Percentiles rank a stretch among this genome's conserved stretches.
Conservation (phyloP, 2,329 filamentous ascomycete genomes). For the Fusarium proliferatum region DNA sequence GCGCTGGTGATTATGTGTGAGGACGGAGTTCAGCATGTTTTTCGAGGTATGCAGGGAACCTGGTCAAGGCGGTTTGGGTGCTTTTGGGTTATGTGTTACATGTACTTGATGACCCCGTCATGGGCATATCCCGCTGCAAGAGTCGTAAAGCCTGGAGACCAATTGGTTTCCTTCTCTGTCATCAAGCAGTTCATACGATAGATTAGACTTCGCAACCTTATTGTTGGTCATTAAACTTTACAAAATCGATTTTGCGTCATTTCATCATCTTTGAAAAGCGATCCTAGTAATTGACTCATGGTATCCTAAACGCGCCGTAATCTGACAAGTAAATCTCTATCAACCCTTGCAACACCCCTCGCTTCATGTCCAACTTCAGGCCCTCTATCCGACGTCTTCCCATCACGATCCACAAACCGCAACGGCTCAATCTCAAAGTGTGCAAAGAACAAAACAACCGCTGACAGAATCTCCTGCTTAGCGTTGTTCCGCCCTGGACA, state of each 20-base stretch:
- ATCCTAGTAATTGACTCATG: neutral
- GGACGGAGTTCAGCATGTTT: constrained; percentile 19
- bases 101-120: constrained; percentile 38
- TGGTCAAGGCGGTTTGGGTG: constrained; percentile 23
- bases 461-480: constrained; percentile 43
- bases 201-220: fast-evolving
- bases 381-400: constrained; percentile 30
- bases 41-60: neutral
- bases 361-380: constrained; percentile 39
- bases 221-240: fast-evolving
- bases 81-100: constrained; percentile 24
- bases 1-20: constrained; percentile 32
- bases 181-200: neutral
- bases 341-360: constrained; percentile 39
- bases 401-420: constrained; percentile 19
- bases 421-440: constrained; percentile 36
- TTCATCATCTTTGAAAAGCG: neutral
- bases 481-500: constrained; percentile 44
- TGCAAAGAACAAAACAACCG: constrained; percentile 32
- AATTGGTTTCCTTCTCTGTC: constrained; percentile 14
- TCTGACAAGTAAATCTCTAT: constrained; percentile 37
- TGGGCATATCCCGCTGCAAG: constrained; percentile 37
- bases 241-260: fast-evolving
- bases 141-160: constrained; percentile 19
- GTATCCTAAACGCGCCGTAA: constrained; percentile 16